Evolutionary conservation across 176 grass and related monocot species (phyloP), one percentile per base, ranked within the genome.

Genomic region (Thinopyrum elongatum): DNA sequence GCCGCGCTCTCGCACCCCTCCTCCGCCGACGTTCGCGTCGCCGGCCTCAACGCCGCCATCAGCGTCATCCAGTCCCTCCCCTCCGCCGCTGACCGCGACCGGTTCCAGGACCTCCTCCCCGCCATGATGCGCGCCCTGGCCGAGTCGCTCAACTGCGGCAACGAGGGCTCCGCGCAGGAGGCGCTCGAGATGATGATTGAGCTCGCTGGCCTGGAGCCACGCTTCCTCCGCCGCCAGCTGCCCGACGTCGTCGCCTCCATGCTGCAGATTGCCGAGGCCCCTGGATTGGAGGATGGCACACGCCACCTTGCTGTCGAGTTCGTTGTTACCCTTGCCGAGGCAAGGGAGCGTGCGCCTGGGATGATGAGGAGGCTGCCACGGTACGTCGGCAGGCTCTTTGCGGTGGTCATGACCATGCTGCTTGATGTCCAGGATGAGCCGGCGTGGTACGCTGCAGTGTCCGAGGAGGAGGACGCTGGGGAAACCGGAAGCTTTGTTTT

Each of bases 181-280:
- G 97, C 97, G 12, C 88, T 98, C 1, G 97, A 98, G 90, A 91
- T 98, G 87, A 94, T 98, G 79, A 86, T 98, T 2, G 97, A 98
- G 73, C 92, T 98, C 26, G 97, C 94, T 0, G 94, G 93, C 3
- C 69, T 94, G 0, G 94, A 98, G 64, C 97, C 97, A 0, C 86
- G 90, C 1, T 98, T 98, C 87, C 90, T 98, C 10, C 97, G 97
- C 27, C 89, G 94, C 60, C 97, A 98, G 90, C 92, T 98, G 61
- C 84, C 90, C 0, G 97, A 98, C 9, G 97, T 98, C 13, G 90
- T 98, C 66, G 90, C 89, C 13, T 89, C 97, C 67, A 95, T 98
- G 97, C 81, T 98, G 33, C 96, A 91, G 82, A 94, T 98, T 39
- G 91, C 97, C 0, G 94, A 98, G 84, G 97, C 97, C 0, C 84